Evolutionary conservation across 148 eudicot genomes (phyloP), one percentile per base, ranked within the genome.

Genomic region (Cornus florida): DNA sequence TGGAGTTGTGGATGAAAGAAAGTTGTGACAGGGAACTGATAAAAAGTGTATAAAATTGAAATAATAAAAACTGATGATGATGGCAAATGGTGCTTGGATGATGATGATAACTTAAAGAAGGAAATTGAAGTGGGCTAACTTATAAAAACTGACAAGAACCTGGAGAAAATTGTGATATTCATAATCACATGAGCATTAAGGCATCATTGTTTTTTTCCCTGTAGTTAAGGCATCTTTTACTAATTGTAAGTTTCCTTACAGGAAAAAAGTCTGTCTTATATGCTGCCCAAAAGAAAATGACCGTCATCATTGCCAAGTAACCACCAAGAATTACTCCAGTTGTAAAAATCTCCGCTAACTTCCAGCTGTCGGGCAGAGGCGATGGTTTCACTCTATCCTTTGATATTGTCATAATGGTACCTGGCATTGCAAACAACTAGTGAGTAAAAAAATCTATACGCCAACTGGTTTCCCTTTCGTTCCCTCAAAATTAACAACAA

Each of bases 341-440:
- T 5, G 89, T 75, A 46, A 89, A 89, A 8, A 89, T 86, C 77
- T 89, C 89, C 0, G 84, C 76, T 71, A 86, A 41, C 70, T 84
- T 89, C 91, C 91, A 89, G 70, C 87, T 78, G 72, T 89, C 91
- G 6, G 89, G 86, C 69, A 62, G 79, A 19, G 91, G 91, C 23
- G 89, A 86, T 69, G 91, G 91, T 66, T 88, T 88, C 10, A 88
- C 91, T n/a, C 89, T 74, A 68, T 88, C 91, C 81, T 86, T 86
- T 14, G 91, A 88, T 79, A 88, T 88, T 48, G 91, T 88, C 91
- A 88, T 88, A 16, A 88, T 88, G 20, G 91, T 88, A 69, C 89
- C 91, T 88, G 84, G 71, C 22, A 60, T 72, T 65, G 35, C 67
- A 75, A 57, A 43, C 2, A 68, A 13, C 8, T 13, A 19, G 38